Conservation (phyloP, 805 yeast genomes). For the Candida bentonensis region DNA sequence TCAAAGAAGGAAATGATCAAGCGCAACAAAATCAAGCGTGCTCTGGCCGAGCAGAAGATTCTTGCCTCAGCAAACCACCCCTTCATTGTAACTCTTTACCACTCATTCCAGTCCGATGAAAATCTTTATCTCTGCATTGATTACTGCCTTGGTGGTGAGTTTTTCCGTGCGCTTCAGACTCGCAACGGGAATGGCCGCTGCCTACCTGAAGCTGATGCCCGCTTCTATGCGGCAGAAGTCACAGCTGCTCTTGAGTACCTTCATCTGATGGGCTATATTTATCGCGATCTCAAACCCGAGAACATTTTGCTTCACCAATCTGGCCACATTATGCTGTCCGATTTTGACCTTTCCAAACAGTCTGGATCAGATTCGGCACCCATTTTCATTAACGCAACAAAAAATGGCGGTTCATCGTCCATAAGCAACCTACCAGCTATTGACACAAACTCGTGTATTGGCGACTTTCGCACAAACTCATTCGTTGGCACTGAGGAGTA, state of each 20-base stretch:
- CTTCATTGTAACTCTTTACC: constrained; percentile 89
- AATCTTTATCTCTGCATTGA: constrained; percentile 92
- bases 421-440: constrained; percentile 43
- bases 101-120: constrained; percentile 91
- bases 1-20: constrained; percentile 88
- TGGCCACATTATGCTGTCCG: constrained; percentile 96
- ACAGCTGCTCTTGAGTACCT: constrained; percentile 92
- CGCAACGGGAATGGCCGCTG: constrained; percentile 58
- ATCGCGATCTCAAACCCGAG: constrained; percentile 93
- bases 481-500: constrained; percentile 99
- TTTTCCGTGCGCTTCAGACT: constrained; percentile 89
- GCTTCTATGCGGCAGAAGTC: constrained; percentile 92
- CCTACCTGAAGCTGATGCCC: constrained; percentile 76
- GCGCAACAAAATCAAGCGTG: constrained; percentile 87
- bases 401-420: constrained; percentile 17
- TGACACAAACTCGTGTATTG: constrained; percentile 90
- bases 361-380: constrained; percentile 68
- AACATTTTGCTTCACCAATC: constrained; percentile 88
- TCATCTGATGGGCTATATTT: constrained; percentile 94
- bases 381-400: constrained; percentile 33
- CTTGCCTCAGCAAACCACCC: constrained; percentile 94
- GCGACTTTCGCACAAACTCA: constrained; percentile 92
- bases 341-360: constrained; percentile 89
- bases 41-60: constrained; percentile 92
- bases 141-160: constrained; percentile 98